These are phyloP conservation scores for Russula earlei DNA, from an alignment of 768 basidiomycete species.

Conservation along the genomic window DNA sequence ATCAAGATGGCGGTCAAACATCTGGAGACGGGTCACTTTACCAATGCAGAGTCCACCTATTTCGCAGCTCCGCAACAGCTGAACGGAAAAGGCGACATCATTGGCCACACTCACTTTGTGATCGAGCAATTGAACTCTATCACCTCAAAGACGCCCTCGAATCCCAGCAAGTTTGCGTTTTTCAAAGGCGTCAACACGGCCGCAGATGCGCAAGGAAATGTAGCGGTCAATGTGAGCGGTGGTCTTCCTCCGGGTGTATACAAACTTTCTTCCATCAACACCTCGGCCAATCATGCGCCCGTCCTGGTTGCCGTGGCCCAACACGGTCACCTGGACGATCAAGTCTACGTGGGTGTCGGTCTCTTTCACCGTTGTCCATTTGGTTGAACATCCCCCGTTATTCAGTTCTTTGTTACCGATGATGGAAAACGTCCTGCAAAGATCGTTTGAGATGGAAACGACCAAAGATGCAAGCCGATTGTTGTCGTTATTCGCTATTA, in stretches of 20 bases:
- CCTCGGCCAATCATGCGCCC: slow-evolving; percentile 50
- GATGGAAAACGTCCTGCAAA: neutral
- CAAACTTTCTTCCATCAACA: slow-evolving; percentile 47
- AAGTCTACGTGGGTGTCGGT: slow-evolving; percentile 40
- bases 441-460: no score
- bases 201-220: slow-evolving; percentile 32
- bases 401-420: neutral
- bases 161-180: slow-evolving; percentile 49
- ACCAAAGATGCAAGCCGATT: no score
- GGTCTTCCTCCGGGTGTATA: slow-evolving; percentile 55
- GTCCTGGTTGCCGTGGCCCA: slow-evolving; percentile 49
- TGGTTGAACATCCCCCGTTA: neutral
- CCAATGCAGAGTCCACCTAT: slow-evolving; percentile 40
- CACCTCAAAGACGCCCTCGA: slow-evolving; percentile 33
- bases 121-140: slow-evolving; percentile 38
- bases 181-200: slow-evolving; percentile 46
- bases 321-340: slow-evolving; percentile 52
- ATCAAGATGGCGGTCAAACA: slow-evolving; percentile 32
- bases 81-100: slow-evolving; percentile 33
- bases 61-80: slow-evolving; percentile 43
- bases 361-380: neutral
- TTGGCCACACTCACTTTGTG: slow-evolving; percentile 51
- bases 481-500: no score
- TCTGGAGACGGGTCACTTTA: slow-evolving; percentile 40
- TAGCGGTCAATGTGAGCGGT: slow-evolving; percentile 40